Evolutionary conservation across 192 early-diverging fungal genomes (phyloP).

Genomic region (Pilaira anomala): DNA sequence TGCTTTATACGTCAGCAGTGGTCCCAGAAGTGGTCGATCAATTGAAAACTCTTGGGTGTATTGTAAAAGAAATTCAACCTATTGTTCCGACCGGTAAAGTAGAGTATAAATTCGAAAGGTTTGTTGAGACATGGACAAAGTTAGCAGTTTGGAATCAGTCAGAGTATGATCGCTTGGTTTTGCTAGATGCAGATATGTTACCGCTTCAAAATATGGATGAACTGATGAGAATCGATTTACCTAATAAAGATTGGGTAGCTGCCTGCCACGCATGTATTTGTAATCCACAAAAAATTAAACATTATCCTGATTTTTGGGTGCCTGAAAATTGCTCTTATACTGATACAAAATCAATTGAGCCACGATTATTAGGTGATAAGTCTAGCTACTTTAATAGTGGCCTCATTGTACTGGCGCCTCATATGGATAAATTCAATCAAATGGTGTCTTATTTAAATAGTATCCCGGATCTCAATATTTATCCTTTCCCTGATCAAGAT

Average conservation of each 20-base stretch:
- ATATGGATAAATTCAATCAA: constrained; percentile 18
- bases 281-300: constrained; percentile 37
- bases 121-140: constrained; percentile 55
- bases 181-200: constrained; percentile 73
- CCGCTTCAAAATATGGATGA: constrained; percentile 61
- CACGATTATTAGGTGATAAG: not conserved
- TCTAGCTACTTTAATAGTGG: constrained; percentile 51
- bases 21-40: not conserved
- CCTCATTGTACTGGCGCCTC: constrained; percentile 42
- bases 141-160: constrained; percentile 62
- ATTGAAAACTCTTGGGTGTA: constrained; percentile 14
- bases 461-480: constrained; percentile 20
- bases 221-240: constrained; percentile 49
- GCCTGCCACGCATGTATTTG: constrained; percentile 48
- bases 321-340: constrained; percentile 42
- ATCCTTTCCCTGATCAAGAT: constrained; percentile 50
- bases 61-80: constrained; percentile 13
- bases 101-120: constrained; percentile 27
- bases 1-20: constrained; percentile 29
- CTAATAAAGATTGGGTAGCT: constrained; percentile 29
- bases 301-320: constrained; percentile 42
- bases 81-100: constrained; percentile 19
- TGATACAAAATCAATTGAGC: constrained; percentile 4
- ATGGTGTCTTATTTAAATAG: constrained; percentile 27
- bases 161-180: constrained; percentile 52